These are phyloP conservation scores for Mucor mucedo DNA, from an alignment of 371 early-diverging fungal species.

Conservation along the genomic window DNA sequence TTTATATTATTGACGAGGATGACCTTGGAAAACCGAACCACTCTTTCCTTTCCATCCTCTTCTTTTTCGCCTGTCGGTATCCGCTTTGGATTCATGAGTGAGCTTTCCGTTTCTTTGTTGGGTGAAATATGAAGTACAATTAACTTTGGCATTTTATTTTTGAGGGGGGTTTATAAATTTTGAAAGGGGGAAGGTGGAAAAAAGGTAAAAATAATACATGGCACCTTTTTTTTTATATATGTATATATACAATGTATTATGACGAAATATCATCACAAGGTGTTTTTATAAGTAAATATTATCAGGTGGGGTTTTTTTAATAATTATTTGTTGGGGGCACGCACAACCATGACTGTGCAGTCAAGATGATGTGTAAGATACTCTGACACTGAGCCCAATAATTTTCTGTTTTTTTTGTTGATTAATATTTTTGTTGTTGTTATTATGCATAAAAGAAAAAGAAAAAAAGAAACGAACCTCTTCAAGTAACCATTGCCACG, in stretches of 20 bases:
- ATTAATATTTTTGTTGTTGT: background rate
- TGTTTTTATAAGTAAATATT: background rate
- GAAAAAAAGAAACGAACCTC: constrained; percentile 18
- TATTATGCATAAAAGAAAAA: background rate
- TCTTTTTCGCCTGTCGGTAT: no score
- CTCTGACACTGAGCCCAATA: constrained; percentile 36
- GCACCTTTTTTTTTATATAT: background rate
- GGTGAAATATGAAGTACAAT: constrained; percentile 11
- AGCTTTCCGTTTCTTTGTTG: background rate
- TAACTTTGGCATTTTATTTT: constrained; percentile 6
- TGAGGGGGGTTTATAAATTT: no score
- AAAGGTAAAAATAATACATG: background rate
- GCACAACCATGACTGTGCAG: constrained; percentile 32
- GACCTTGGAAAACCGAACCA: constrained; percentile 23
- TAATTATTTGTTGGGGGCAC: background rate
- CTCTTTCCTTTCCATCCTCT: background rate
- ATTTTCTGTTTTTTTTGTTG: constrained; percentile 14
- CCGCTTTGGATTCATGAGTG: no score
- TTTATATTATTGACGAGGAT: constrained; percentile 18
- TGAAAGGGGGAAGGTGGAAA: background rate
- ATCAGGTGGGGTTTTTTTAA: constrained; percentile 2
- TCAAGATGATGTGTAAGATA: constrained; percentile 29
- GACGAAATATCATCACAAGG: constrained; percentile 2
- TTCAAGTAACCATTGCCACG: constrained; percentile 35
- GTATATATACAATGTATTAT: background rate